Evolutionary conservation across 2,329 filamentous ascomycete genomes (phyloP).

Genomic region (Fusarium sp.): DNA sequence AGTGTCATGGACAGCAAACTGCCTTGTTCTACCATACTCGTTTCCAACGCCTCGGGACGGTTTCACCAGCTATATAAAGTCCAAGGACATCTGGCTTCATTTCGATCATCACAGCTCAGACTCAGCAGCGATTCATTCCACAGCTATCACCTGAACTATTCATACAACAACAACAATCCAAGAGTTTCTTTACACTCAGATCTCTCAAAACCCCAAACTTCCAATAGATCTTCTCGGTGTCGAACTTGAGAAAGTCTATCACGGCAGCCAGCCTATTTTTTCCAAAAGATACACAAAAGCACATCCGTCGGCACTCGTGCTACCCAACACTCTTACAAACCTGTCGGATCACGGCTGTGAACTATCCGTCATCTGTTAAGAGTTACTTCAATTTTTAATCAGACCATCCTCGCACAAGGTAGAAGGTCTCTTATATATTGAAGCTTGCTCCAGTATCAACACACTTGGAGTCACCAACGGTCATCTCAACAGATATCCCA

Average conservation of each 20-base stretch:
- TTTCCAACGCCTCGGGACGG: slow-evolving; percentile 43
- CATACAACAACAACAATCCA: slow-evolving; percentile 4
- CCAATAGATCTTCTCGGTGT: slow-evolving; percentile 8
- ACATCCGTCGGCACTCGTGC: slow-evolving; percentile 39
- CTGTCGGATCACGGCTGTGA: slow-evolving; percentile 38
- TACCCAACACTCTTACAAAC: slow-evolving; percentile 42
- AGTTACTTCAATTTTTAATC: slow-evolving; percentile 23
- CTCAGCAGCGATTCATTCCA: slow-evolving; percentile 30
- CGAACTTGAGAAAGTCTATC: slow-evolving; percentile 14
- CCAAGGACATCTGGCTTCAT: slow-evolving; percentile 31
- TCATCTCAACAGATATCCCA: background rate
- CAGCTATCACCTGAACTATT: slow-evolving; percentile 3
- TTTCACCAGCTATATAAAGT: slow-evolving; percentile 48
- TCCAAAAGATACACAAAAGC: slow-evolving; percentile 34
- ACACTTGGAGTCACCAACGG: background rate
- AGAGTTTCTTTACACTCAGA: background rate
- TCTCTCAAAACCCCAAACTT: slow-evolving; percentile 2
- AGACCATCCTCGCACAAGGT: slow-evolving; percentile 24
- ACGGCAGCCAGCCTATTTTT: slow-evolving; percentile 37
- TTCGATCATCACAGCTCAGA: slow-evolving; percentile 33
- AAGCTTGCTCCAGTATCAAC: slow-evolving; percentile 7
- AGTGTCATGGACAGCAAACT: slow-evolving; percentile 47
- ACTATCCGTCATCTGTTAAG: slow-evolving; percentile 35
- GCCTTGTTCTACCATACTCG: slow-evolving; percentile 40
- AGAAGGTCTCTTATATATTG: slow-evolving; percentile 30